Percentiles rank a stretch among this genome's conserved stretches.
phyloP scores from a whole-genome alignment of 2,329 filamentous ascomycete species.

The Beauveria sp. region DNA sequence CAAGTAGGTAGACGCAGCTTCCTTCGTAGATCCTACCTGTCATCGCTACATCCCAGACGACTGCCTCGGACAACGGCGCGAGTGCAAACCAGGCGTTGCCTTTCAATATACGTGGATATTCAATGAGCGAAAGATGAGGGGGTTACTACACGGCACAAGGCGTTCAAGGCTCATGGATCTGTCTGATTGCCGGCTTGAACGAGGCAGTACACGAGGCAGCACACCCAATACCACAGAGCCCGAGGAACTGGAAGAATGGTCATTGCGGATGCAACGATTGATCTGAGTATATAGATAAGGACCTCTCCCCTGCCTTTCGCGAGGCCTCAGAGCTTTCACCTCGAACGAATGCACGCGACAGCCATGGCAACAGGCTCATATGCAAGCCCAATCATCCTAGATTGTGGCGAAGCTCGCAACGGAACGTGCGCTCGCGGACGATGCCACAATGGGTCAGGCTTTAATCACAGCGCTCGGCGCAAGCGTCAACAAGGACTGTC shows the following conservation, averaged over 20 bases:
- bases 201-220: no score
- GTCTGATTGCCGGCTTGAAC: neutral
- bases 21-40: neutral
- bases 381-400: neutral
- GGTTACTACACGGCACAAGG: neutral
- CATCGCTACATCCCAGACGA: neutral
- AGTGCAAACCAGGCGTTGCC: neutral
- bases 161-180: neutral
- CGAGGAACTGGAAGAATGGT: neutral
- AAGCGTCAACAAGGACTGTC: neutral
- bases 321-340: neutral
- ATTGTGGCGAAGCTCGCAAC: neutral
- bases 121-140: neutral
- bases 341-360: neutral
- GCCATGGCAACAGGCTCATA: neutral
- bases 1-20: neutral
- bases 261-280: neutral
- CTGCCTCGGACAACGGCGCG: neutral
- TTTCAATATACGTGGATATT: neutral
- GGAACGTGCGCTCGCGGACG: neutral
- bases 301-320: neutral
- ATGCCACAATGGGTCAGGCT: neutral
- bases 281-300: neutral
- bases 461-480: neutral
- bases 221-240: no score